Evolutionary conservation across 805 yeast genomes (phyloP), one percentile per base, ranked within the genome.

Genomic region (Ogataea chonburiensis): DNA sequence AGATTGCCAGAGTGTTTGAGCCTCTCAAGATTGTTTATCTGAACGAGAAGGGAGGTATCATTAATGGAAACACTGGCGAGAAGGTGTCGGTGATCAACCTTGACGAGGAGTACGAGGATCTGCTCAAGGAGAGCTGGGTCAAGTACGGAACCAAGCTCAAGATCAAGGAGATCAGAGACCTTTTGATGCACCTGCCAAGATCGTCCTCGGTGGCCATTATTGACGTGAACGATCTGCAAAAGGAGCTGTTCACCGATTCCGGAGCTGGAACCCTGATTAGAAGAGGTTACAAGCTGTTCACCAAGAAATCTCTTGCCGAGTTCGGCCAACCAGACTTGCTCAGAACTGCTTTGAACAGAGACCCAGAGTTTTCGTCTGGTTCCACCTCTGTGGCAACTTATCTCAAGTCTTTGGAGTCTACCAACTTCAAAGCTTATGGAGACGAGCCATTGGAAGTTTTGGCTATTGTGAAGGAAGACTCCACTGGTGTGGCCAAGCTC

Each of bases 221-320:
- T 53, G 86, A 91, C 50, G 97, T 93, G 28, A 77, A 86, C 53
- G 97, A 93, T 60, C 74, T 93, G 56, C 98, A 93, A 67, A 93
- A 91, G 62, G 99, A 93, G 65, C 76, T 93, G 56, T 93, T 93
- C 67, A 93, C 99, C 25, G 98, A 93, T 63, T 84, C 96, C 12
- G 99, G 99, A 64, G 99, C 98, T 19, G 99, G 99, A 58, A 93
- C 99, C 29, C 73, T 93, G 69, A 88, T 93, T 54, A 84, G 98
- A 75, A 81, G 98, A 64, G 99, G 99, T 45, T 86, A 91, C 68
- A 87, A 86, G 66, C 73, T 93, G 49, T 61, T 82, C 40, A 80
- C 78, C 54, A 79, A 87, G 60, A 73, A 77, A 53, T 75, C 83
- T 15, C 66, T 88, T 37, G 64, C 69, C 24, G 91, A 85, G 45